Conservation (phyloP, 345 rosid species). For the Aquilaria sinensis region DNA sequence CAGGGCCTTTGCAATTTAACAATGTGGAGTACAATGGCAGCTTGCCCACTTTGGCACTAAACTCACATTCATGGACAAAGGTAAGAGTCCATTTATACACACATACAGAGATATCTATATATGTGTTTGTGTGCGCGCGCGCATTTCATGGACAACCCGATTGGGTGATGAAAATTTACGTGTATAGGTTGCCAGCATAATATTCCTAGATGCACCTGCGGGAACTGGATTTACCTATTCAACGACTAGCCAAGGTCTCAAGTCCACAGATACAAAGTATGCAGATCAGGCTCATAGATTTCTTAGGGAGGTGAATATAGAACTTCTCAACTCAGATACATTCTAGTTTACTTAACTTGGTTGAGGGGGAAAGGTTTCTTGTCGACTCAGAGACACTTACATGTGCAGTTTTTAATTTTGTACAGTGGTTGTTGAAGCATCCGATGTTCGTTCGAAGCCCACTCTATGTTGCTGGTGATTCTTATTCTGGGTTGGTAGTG, state of each 20-base stretch:
- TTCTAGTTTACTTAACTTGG: background rate
- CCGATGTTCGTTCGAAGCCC: conserved; percentile 7
- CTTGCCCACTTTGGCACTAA: conserved; percentile 15
- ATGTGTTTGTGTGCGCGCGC: no score
- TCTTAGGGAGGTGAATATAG: conserved; percentile 11
- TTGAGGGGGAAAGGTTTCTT: no score
- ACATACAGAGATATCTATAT: background rate
- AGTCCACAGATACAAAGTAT: conserved; percentile 6
- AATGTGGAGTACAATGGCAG: conserved; percentile 14
- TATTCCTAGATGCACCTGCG: conserved; percentile 18
- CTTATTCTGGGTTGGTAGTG: conserved; percentile 12
- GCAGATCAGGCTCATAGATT: conserved; percentile 3
- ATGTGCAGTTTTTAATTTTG: background rate
- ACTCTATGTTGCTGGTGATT: conserved; percentile 16
- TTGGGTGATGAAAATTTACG: background rate
- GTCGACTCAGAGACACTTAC: background rate
- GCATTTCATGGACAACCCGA: background rate
- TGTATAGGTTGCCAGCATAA: conserved; percentile 14
- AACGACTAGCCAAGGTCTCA: conserved; percentile 6
- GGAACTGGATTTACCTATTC: conserved; percentile 21
- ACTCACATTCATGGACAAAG: conserved; percentile 20
- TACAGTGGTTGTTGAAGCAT: conserved; percentile 19
- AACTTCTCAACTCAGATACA: no score
- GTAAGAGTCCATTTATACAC: background rate
- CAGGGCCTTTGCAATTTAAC: conserved; percentile 19